These are phyloP conservation scores for Claviceps arundinis DNA, from an alignment of 2,329 filamentous ascomycete genomes.

Conservation along the genomic window DNA sequence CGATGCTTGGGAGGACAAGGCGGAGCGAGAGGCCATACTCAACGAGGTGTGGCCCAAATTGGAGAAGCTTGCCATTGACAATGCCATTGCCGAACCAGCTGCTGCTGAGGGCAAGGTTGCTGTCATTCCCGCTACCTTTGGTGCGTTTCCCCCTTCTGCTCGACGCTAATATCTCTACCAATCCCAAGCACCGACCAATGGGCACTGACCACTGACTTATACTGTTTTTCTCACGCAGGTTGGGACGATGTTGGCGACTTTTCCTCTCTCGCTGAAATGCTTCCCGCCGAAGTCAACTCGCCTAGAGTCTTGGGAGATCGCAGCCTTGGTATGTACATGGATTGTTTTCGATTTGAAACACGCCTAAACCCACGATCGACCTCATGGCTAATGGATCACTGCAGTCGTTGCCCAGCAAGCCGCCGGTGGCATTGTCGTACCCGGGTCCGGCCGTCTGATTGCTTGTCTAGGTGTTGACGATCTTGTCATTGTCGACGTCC, in stretches of 20 bases:
- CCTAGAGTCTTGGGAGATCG: constrained; percentile 13
- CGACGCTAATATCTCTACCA: not conserved
- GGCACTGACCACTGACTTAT: constrained; percentile 4
- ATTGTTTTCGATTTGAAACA: not conserved
- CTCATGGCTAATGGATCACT: not conserved
- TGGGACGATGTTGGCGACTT: constrained; percentile 17
- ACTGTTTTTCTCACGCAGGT: constrained; percentile 2
- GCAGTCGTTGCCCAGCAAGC: constrained; percentile 14
- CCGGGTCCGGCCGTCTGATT: constrained; percentile 13
- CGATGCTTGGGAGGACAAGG: constrained; percentile 13
- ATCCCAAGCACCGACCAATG: not conserved
- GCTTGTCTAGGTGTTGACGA: constrained; percentile 15
- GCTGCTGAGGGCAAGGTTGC: constrained; percentile 15
- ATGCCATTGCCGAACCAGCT: constrained; percentile 15
- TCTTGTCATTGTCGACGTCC: constrained; percentile 14
- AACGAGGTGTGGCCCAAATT: constrained; percentile 13
- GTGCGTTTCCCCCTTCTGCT: constrained; percentile 1
- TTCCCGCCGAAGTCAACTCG: constrained; percentile 13
- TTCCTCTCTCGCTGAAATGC: constrained; percentile 15
- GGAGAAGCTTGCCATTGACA: constrained; percentile 15
- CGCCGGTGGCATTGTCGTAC: constrained; percentile 14
- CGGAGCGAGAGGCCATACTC: constrained; percentile 9
- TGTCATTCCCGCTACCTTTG: constrained; percentile 15
- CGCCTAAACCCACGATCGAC: too few species aligned
- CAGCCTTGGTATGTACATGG: constrained; percentile 9